Conservation (phyloP, 2,329 filamentous ascomycete genomes). For the Fusarium sp. region DNA sequence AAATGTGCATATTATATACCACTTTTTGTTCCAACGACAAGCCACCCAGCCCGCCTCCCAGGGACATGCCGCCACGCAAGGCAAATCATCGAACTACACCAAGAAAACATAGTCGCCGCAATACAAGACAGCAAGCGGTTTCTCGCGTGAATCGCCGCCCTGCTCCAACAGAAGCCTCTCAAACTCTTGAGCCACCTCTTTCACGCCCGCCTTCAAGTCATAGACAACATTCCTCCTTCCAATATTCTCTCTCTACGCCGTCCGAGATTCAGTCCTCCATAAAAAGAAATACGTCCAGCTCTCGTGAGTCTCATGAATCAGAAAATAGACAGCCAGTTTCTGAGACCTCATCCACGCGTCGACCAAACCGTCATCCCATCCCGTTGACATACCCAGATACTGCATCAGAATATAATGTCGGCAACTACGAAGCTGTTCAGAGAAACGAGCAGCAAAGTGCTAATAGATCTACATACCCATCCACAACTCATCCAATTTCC, state of each 20-base stretch:
- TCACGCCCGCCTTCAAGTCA: neutral
- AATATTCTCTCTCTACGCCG: neutral
- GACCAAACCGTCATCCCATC: neutral
- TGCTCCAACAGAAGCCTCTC: neutral
- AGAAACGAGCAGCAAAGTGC: neutral
- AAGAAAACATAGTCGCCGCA: neutral
- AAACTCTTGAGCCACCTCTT: neutral
- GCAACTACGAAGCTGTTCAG: neutral
- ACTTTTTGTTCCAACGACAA: conserved; percentile 31
- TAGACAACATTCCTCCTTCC: neutral
- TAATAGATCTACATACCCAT: neutral
- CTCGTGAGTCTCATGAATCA: neutral
- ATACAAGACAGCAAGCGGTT: conserved; percentile 8
- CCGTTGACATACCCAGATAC: conserved; percentile 7
- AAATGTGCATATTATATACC: conserved; percentile 34
- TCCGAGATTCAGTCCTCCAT: too few relatives aligned
- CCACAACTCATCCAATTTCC: neutral
- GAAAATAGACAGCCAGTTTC: neutral
- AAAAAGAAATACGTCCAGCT: neutral
- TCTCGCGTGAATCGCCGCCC: neutral
- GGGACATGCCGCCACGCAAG: conserved; percentile 5
- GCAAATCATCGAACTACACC: neutral
- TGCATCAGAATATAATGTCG: neutral
- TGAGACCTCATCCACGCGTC: neutral
- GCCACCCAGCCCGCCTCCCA: conserved; percentile 20